Percentiles rank a stretch among this genome's conserved stretches.
These are phyloP conservation scores for Zalerion maritima DNA, from an alignment of 495 filamentous ascomycete species.

Conservation along the genomic window DNA sequence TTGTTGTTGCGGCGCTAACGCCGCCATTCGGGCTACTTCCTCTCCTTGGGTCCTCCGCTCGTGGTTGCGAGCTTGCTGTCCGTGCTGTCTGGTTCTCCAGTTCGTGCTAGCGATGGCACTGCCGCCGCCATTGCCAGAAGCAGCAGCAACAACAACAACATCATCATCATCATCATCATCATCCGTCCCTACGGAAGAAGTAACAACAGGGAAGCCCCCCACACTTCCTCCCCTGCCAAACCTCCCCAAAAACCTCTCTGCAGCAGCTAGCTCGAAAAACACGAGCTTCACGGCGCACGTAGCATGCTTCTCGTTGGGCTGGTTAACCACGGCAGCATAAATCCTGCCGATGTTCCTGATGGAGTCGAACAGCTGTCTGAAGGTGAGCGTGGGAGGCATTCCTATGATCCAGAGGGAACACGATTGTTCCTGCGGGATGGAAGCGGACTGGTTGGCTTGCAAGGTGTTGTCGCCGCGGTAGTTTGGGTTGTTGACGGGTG, in stretches of 20 bases:
- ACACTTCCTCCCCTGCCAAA: slow-evolving; percentile 9
- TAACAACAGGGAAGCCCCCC: no score
- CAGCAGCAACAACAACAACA: no score
- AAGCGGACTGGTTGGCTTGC: slow-evolving; percentile 13
- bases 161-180: no score
- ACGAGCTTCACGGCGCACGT: slow-evolving; percentile 18
- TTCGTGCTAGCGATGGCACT: no score
- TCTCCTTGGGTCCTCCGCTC: no score
- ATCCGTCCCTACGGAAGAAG: no score
- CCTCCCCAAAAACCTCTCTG: slow-evolving; percentile 8
- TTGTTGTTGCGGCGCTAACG: no score
- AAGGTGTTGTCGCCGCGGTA: slow-evolving; percentile 18
- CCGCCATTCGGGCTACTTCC: no score
- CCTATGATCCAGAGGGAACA: slow-evolving; percentile 23
- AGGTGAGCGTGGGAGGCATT: slow-evolving; percentile 14
- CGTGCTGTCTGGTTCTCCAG: no score
- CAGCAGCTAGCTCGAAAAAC: slow-evolving; percentile 20
- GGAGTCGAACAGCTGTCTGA: slow-evolving; percentile 12
- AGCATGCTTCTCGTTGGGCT: slow-evolving; percentile 6
- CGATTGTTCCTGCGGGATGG: slow-evolving; percentile 14
- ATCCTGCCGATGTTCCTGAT: slow-evolving; percentile 20
- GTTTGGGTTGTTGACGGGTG: no score
- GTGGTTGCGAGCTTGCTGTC: no score
- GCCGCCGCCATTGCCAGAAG: no score
- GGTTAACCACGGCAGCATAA: slow-evolving; percentile 21